Conservation (phyloP, 495 filamentous ascomycete species). For the Neurospora hispaniola region DNA sequence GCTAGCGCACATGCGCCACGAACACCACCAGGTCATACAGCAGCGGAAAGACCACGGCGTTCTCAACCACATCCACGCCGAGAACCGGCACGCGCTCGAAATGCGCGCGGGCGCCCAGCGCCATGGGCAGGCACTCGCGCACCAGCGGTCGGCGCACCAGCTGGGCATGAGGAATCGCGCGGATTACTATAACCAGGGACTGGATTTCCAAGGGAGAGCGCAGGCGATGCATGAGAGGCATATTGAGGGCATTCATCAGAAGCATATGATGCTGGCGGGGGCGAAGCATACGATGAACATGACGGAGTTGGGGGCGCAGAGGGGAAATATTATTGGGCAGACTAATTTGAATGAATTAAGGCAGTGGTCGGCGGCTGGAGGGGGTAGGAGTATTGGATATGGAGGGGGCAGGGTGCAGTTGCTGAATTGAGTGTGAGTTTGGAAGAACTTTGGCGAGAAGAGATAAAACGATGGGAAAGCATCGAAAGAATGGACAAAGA, state of each 20-base stretch:
- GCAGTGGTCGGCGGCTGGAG: background rate
- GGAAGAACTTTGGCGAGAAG: background rate
- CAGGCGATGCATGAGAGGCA: background rate
- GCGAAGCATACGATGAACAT: slow-evolving; percentile 12
- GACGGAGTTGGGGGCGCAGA: slow-evolving; percentile 14
- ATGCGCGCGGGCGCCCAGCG: background rate
- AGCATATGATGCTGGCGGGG: slow-evolving; percentile 2
- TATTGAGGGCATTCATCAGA: background rate
- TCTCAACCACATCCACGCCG: slow-evolving; percentile 1
- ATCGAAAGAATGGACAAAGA: background rate
- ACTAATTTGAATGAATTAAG: slow-evolving; percentile 18
- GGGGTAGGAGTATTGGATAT: background rate
- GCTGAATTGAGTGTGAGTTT: background rate
- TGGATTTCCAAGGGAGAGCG: background rate
- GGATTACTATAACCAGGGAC: background rate
- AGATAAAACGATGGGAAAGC: background rate
- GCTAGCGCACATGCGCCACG: slow-evolving; percentile 5
- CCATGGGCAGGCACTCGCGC: background rate
- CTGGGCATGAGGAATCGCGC: background rate
- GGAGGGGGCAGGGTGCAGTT: background rate
- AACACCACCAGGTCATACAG: slow-evolving; percentile 3
- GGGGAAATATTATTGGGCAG: slow-evolving; percentile 19
- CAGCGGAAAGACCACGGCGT: background rate
- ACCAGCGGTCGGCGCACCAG: background rate
- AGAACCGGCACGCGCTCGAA: slow-evolving; percentile 1